Percentiles rank a stretch among this genome's conserved stretches.
Evolutionary conservation across 1,284 basidiomycete species (phyloP).

Genomic region (Singerocomus inundabilis): DNA sequence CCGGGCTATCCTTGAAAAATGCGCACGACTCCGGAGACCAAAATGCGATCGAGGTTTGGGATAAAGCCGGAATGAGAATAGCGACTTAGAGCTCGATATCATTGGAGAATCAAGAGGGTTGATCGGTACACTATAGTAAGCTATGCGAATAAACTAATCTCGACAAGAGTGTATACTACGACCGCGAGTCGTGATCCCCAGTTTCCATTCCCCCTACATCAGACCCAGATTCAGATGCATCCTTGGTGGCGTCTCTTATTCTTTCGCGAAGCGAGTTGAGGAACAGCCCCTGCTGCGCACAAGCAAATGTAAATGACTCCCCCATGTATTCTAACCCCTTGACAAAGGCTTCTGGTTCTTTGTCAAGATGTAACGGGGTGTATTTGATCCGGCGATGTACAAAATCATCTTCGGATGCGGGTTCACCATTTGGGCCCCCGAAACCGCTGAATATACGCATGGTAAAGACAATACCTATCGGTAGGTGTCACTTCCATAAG

Average conservation of each 20-base stretch:
- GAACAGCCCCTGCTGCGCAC: slow-evolving; percentile 63
- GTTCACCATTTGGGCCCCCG: slow-evolving; percentile 33
- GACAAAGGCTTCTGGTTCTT: slow-evolving; percentile 53
- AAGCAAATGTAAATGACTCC: slow-evolving; percentile 63
- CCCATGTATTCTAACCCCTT: slow-evolving; percentile 59
- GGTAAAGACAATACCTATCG: slow-evolving; percentile 58
- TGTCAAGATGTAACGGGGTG: slow-evolving; percentile 60
- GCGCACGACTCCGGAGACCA: slow-evolving; percentile 47
- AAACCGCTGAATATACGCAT: slow-evolving; percentile 47
- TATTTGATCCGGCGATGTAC: slow-evolving; percentile 53
- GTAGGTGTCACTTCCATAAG: slow-evolving; percentile 4
- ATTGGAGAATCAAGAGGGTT: not conserved
- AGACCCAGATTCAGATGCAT: slow-evolving; percentile 31
- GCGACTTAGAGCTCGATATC: not conserved
- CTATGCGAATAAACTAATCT: slow-evolving; percentile 18
- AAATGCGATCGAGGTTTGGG: slow-evolving; percentile 51
- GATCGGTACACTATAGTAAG: slow-evolving; percentile 16
- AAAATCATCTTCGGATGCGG: slow-evolving; percentile 34
- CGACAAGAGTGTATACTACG: slow-evolving; percentile 3
- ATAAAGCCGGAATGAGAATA: slow-evolving; percentile 37
- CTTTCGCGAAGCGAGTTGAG: slow-evolving; percentile 54
- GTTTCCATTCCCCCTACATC: slow-evolving; percentile 33
- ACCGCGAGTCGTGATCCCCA: slow-evolving; percentile 12
- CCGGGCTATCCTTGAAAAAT: slow-evolving; percentile 46
- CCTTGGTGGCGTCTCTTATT: slow-evolving; percentile 40